Base-by-base conservation (phyloP, 2,329 filamentous ascomycete species). In the Escovopsis sp. region DNA sequence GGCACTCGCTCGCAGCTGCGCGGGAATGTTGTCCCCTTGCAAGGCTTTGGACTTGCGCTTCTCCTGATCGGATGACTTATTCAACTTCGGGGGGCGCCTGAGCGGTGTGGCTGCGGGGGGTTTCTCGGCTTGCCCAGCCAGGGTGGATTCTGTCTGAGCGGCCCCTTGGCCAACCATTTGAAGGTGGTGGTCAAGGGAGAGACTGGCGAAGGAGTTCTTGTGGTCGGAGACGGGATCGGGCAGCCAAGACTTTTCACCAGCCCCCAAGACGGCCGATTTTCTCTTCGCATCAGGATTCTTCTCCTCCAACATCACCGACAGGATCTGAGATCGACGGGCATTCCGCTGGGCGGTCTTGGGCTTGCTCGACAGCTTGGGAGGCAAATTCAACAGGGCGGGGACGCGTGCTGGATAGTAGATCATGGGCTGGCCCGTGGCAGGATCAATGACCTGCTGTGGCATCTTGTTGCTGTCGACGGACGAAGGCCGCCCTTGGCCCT, bases 391-490 rank as follows among this genome's bases (percentile, higher is more conserved):
- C 77, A 93, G 87, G 42, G 81, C 78, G 3, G 90, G 90, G 3
- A 98, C 90, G 1, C 85, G 87, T 3, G 90, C 90, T 12, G 90
- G 90, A 54, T 98, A 98, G 57, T 79, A 96, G 9, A 94, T 74
- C 83, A 96, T 94, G 46, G 77, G 66, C 44, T 88, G 75, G 4
- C 75, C 79, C 2, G 78, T 78, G 18, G 68, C 63, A 2, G 73
- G 72, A 48, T 77, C 66, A 48, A 72, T 58, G 52, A 76, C 78
- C 1, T 74, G 74, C 41, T 70, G 65, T 10, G 72, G 66, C 14
- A 60, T 56, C 21, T 25, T 8, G 21, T 3, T 25, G 21, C 9
- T 25, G 21, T 31, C 28, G n/a, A 15, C 28, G 15, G 28, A 16
- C 14, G 12, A 15, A n/a, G 10, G 12, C 28, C 28, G 9, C 21